These are phyloP conservation scores for Pilaira anomala DNA, from an alignment of 192 early-diverging fungal genomes.

Conservation along the genomic window DNA sequence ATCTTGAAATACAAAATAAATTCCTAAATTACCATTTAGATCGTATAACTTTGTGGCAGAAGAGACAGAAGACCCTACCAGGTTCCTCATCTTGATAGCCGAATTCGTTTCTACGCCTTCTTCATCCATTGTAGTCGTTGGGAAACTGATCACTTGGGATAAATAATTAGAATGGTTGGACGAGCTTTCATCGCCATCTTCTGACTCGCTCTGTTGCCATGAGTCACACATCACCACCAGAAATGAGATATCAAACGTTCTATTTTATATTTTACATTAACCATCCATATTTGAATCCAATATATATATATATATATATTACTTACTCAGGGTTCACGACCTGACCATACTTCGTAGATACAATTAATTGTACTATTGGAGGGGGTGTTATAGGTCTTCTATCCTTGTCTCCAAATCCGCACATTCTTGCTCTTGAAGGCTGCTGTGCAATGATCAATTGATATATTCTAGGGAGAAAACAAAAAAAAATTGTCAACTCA, in stretches of 20 bases:
- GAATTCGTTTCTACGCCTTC: neutral
- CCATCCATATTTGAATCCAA: too few species aligned
- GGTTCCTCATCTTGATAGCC: slow-evolving; percentile 49
- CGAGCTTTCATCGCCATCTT: neutral
- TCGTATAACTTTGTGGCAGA: slow-evolving; percentile 67
- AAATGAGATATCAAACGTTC: slow-evolving; percentile 5
- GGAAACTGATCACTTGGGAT: slow-evolving; percentile 16
- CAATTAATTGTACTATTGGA: slow-evolving; percentile 59
- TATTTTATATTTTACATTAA: neutral
- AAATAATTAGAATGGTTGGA: slow-evolving; percentile 2
- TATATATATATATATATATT: too few species aligned
- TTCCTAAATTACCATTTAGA: slow-evolving; percentile 58
- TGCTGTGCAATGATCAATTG: slow-evolving; percentile 66
- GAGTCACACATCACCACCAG: slow-evolving; percentile 10
- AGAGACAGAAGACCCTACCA: slow-evolving; percentile 68
- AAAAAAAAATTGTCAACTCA: neutral
- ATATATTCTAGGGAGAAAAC: slow-evolving; percentile 34
- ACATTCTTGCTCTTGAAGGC: slow-evolving; percentile 71
- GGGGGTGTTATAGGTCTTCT: slow-evolving; percentile 67
- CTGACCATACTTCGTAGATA: slow-evolving; percentile 49
- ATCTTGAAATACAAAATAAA: slow-evolving; percentile 82
- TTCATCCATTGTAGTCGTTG: slow-evolving; percentile 33
- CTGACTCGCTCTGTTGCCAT: neutral
- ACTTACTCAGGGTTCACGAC: slow-evolving; percentile 53
- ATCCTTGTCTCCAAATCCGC: slow-evolving; percentile 78